Percentiles rank a stretch among this genome's conserved stretches.
These are phyloP conservation scores for Poa annua DNA, from an alignment of 176 grass and related monocot species.

Conservation along the genomic window DNA sequence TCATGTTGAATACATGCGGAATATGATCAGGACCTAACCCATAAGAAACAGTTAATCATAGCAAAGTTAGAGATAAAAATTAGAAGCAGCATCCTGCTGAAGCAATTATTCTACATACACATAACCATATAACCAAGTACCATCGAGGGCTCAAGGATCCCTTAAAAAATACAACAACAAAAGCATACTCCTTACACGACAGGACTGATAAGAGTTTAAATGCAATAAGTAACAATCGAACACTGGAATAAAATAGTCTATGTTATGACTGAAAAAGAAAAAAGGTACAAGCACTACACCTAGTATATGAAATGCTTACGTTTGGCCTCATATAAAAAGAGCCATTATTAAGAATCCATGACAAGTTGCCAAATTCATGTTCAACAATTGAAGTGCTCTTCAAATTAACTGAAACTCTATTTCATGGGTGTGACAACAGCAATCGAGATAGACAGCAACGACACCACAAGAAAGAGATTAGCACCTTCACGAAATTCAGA, in stretches of 20 bases:
- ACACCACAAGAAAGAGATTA: constrained; percentile 1
- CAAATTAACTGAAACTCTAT: background rate
- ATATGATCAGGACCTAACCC: constrained; percentile 12
- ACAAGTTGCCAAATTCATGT: background rate
- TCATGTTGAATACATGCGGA: constrained; percentile 30
- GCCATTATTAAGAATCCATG: background rate
- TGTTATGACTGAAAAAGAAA: background rate
- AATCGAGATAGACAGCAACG: background rate
- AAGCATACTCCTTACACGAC: background rate
- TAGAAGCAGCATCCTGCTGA: background rate
- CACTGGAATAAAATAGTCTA: background rate
- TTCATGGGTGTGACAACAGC: background rate
- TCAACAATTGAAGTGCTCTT: background rate
- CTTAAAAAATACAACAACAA: background rate
- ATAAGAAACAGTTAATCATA: background rate
- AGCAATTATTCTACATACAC: constrained; percentile 14
- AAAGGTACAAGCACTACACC: background rate
- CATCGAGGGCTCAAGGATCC: background rate
- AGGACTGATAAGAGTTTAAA: background rate
- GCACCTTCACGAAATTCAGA: constrained; percentile 91
- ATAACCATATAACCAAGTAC: background rate
- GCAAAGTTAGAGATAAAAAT: background rate
- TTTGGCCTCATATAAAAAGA: background rate
- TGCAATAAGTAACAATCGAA: constrained; percentile 8
- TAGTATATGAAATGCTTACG: background rate